Percentiles rank a stretch among this genome's conserved stretches.
These are phyloP conservation scores for Annona cherimola DNA, from an alignment of 164 flowering plant species.

Conservation along the genomic window DNA sequence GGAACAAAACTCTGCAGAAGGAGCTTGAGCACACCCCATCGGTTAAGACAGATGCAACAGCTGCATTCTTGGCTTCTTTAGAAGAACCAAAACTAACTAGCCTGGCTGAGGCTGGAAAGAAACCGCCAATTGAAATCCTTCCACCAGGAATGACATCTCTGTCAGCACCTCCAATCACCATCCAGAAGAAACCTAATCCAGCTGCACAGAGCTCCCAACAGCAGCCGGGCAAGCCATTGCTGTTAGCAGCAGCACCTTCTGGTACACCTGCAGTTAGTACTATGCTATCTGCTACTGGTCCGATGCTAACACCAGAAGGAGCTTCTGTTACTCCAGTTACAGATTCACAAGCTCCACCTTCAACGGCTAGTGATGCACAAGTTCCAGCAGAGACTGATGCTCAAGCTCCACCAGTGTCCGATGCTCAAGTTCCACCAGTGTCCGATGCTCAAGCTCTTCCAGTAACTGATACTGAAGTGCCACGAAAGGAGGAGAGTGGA, in stretches of 20 bases:
- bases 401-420: background rate
- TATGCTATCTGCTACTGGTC: background rate
- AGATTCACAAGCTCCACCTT: background rate
- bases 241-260: conserved; percentile 55
- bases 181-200: conserved; percentile 45
- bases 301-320: background rate
- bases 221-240: conserved; percentile 56
- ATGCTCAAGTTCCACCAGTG: background rate
- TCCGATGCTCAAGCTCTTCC: background rate
- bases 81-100: conserved; percentile 90
- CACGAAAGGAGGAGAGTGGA: background rate
- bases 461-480: background rate
- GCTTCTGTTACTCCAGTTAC: background rate
- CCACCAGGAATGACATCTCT: conserved; percentile 95
- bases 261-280: conserved; percentile 5
- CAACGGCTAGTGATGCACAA: background rate
- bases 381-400: background rate
- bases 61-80: conserved; percentile 84
- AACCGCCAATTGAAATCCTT: conserved; percentile 85
- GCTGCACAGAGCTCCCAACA: conserved; percentile 34
- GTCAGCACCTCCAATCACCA: conserved; percentile 40
- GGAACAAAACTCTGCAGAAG: conserved; percentile 85
- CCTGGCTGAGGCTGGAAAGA: conserved; percentile 80
- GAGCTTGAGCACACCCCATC: conserved; percentile 71
- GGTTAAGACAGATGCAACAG: conserved; percentile 73